Conservation (phyloP, 177 flowering plant genomes). For the Tripterygium wilfordii region DNA sequence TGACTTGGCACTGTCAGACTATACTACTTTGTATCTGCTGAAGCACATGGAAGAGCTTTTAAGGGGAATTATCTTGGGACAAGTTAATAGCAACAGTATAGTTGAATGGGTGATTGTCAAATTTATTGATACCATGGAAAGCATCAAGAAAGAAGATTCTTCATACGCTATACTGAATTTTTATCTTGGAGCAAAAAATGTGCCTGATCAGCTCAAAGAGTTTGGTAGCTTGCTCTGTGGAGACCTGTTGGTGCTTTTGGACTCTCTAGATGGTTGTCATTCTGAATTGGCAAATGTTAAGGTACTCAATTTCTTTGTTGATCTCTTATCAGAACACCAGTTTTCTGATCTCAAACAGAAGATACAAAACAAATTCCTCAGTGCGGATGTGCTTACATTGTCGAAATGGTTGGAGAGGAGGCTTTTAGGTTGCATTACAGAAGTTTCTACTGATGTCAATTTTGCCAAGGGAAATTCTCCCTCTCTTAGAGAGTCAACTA, state of each 20-base stretch:
- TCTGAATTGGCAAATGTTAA: conserved; percentile 70
- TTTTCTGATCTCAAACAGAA: conserved; percentile 47
- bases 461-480: conserved; percentile 49
- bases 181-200: conserved; percentile 53
- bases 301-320: conserved; percentile 72
- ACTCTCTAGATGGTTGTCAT: conserved; percentile 56
- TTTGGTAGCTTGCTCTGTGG: conserved; percentile 49
- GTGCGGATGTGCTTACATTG: conserved; percentile 46
- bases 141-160: conserved; percentile 57
- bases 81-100: conserved; percentile 29
- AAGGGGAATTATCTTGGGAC: conserved; percentile 29
- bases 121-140: conserved; percentile 48
- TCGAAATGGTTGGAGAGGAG: conserved; percentile 85
- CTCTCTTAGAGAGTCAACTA: conserved; percentile 72
- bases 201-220: conserved; percentile 33
- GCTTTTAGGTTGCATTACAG: conserved; percentile 50
- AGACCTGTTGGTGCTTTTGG: conserved; percentile 67
- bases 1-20: conserved; percentile 36
- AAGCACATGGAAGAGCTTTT: conserved; percentile 64
- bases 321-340: conserved; percentile 58
- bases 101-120: conserved; percentile 51
- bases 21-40: conserved; percentile 41
- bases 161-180: conserved; percentile 40
- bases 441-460: conserved; percentile 32
- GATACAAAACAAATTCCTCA: conserved; percentile 57